These are phyloP conservation scores for Musa balbisiana DNA, from an alignment of 202 grass and related monocot genomes.

Conservation along the genomic window DNA sequence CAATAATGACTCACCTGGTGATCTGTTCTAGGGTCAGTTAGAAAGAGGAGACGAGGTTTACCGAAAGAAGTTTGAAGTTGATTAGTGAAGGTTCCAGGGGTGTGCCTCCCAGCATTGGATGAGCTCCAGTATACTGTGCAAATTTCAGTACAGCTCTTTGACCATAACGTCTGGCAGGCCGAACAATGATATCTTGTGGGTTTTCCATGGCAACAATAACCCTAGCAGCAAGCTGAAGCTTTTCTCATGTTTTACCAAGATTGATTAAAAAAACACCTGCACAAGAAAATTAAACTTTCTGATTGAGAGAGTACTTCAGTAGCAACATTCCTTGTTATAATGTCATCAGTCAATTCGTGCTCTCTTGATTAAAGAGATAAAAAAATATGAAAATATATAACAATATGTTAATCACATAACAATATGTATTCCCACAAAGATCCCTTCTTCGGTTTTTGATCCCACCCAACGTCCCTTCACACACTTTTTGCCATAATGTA, in stretches of 20 bases:
- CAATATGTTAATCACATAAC: too few relatives aligned
- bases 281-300: neutral
- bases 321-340: too few relatives aligned
- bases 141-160: constrained; percentile 18
- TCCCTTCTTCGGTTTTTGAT: too few relatives aligned
- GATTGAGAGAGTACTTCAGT: too few relatives aligned
- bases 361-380: too few relatives aligned
- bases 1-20: neutral
- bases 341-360: too few relatives aligned
- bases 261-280: constrained; percentile 8
- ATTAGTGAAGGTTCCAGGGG: constrained; percentile 13
- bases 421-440: too few relatives aligned
- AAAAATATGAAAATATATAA: too few relatives aligned
- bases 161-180: constrained; percentile 4
- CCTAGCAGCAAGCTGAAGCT: constrained; percentile 12
- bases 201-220: constrained; percentile 15
- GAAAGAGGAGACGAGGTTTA: constrained; percentile 11
- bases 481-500: neutral
- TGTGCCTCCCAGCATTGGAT: constrained; percentile 12
- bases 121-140: constrained; percentile 7
- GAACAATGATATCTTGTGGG: constrained; percentile 14
- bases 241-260: constrained; percentile 13
- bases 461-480: too few relatives aligned
- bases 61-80: constrained; percentile 11
- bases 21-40: constrained; percentile 12